phyloP scores from a whole-genome alignment of 1,139 yeast species.

The Scheffersomyces titani region DNA sequence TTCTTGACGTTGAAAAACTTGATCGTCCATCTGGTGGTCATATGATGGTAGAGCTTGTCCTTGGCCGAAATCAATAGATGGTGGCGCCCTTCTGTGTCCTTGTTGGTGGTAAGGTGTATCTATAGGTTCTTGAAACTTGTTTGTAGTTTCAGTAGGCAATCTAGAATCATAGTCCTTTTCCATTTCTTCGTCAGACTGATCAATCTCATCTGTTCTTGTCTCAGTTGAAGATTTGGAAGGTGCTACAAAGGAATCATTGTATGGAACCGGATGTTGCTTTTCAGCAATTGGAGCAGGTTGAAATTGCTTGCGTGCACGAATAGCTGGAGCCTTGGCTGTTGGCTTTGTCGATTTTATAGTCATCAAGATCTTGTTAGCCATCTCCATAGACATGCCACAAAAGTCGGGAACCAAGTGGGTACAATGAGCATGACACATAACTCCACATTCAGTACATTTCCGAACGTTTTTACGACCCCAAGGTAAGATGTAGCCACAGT shows the following conservation, averaged over 20 bases:
- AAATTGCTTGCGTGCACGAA: not conserved
- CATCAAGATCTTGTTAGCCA: conserved; percentile 84
- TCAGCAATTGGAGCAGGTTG: conserved; percentile 4
- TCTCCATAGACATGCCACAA: conserved; percentile 98
- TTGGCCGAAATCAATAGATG: conserved; percentile 11
- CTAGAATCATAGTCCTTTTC: conserved; percentile 22
- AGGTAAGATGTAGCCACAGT: conserved; percentile 94
- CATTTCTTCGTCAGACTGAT: conserved; percentile 27
- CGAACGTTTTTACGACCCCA: conserved; percentile 95
- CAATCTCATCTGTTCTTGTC: not conserved
- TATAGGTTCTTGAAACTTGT: conserved; percentile 34
- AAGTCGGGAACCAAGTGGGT: conserved; percentile 95
- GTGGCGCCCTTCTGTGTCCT: conserved; percentile 27
- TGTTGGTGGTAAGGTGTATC: conserved; percentile 28
- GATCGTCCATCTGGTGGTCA: conserved; percentile 9
- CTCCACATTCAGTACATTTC: conserved; percentile 92
- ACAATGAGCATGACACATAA: conserved; percentile 91
- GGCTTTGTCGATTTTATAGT: conserved; percentile 82
- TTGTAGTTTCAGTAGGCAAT: conserved; percentile 39
- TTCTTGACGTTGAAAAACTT: conserved; percentile 12
- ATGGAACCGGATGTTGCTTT: conserved; percentile 2
- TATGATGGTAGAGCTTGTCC: conserved; percentile 7
- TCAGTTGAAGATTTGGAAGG: conserved; percentile 4
- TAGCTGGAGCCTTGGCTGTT: conserved; percentile 18
- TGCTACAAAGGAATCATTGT: not conserved